Evolutionary conservation across 192 early-diverging fungal genomes (phyloP), one percentile per base, ranked within the genome.

Genomic region (Radiomyces spectabilis): DNA sequence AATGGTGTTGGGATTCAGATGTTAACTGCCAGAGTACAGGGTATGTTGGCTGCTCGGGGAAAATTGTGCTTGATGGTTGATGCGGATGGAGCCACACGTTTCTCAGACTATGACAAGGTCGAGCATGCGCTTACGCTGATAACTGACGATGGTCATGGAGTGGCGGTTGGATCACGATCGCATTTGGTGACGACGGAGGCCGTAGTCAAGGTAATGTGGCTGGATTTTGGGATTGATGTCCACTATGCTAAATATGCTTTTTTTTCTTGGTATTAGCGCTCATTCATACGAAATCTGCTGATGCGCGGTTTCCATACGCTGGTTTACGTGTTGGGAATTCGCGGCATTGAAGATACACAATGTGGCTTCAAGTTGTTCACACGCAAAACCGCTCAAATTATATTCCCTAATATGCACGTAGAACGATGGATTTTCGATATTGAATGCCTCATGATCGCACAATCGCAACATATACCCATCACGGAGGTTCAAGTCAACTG

Each of bases 391-490:
- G 92, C 87, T 0, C 74, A 74, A 37, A 59, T 65, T 27, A 85
- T 98, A 33, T 92, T 94, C 55, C 80, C 85, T 18, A 82, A 83
- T 61, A 91, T 96, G 88, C 95, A 98, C 49, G 91, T 92, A 2
- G 89, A 95, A 60, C 77, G 95, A 21, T 98, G 93, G 86, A 95
- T 98, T 65, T 98, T 98, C 74, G 95, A 98, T 65, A 91, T 98
- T 48, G 95, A 98, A 69, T 70, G 94, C 43, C 69, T 98, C 35
- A 75, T 98, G 62, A 76, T 96, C 47, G 93, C 91, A 1, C 63
- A 80, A 26, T 71, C 76, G 39, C 71, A 81, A 22, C 41, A 68
- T 1, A 88, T 94, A 19, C 89, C 87, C 2, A 81, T 98, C 26
- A 75, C 69, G 4, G 95, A 98, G 63, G 90, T 96, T 5, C 85